Conservation (phyloP, 129 eudicot genomes). For the Cynara cardunculus region DNA sequence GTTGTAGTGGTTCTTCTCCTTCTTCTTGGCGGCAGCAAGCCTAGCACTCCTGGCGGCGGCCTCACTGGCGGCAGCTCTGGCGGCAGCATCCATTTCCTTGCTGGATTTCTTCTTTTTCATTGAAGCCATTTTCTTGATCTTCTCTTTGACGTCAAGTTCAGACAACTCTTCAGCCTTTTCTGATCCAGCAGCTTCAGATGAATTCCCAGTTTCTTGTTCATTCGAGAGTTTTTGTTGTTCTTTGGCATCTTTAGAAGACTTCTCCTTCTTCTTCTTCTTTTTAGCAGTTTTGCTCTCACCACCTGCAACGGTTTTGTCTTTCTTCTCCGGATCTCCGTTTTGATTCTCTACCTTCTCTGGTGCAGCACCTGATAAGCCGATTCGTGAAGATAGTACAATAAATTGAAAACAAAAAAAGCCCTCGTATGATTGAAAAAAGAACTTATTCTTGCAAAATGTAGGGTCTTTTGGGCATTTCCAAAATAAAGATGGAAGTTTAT, state of each 20-base stretch:
- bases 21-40: constrained; percentile 92
- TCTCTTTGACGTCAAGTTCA: constrained; percentile 67
- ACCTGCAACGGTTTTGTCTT: constrained; percentile 43
- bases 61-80: constrained; percentile 78
- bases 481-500: neutral
- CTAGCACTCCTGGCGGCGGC: constrained; percentile 95
- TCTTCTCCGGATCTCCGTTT: constrained; percentile 55
- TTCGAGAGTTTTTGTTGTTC: constrained; percentile 53
- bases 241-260: constrained; percentile 59
- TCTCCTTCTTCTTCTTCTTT: constrained; percentile 92
- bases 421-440: neutral
- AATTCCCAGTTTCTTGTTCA: constrained; percentile 34
- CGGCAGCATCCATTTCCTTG: constrained; percentile 85
- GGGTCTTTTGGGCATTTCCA: neutral
- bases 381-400: neutral
- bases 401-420: neutral
- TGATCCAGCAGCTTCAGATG: constrained; percentile 35
- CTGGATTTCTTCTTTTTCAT: constrained; percentile 83
- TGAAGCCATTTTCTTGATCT: constrained; percentile 74
- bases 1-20: constrained; percentile 96
- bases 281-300: constrained; percentile 72
- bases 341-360: constrained; percentile 48
- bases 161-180: constrained; percentile 56
- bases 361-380: constrained; percentile 35
- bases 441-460: neutral